Evolutionary conservation across 2,329 filamentous ascomycete species (phyloP).

Genomic region (Emydomyces testavorans): DNA sequence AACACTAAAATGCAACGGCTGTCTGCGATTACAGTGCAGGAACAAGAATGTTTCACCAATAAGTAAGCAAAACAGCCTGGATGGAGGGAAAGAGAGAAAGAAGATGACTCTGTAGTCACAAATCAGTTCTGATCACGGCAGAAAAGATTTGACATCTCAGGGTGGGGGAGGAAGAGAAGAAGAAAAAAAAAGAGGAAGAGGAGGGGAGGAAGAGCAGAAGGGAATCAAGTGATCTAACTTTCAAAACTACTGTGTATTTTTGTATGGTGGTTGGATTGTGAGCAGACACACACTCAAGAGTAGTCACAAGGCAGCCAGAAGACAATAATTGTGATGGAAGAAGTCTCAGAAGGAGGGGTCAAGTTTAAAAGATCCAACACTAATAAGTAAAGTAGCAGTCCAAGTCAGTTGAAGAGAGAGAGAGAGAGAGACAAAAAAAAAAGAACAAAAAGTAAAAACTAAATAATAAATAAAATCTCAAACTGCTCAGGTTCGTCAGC

Average conservation of each 20-base stretch:
- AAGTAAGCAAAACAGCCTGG: slow-evolving; percentile 3
- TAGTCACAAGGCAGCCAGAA: slow-evolving; percentile 4
- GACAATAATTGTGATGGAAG: background rate
- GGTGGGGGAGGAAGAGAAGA: background rate
- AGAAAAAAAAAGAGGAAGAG: background rate
- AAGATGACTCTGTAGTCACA: background rate
- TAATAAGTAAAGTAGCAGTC: slow-evolving; percentile 22
- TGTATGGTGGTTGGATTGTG: background rate
- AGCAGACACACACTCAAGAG: background rate
- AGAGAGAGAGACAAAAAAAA: background rate
- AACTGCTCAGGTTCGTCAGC: background rate
- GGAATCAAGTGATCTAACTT: slow-evolving; percentile 9
- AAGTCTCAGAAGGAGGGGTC: slow-evolving; percentile 5
- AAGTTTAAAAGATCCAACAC: slow-evolving; percentile 29
- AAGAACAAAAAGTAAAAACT: background rate
- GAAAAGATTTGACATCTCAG: no score
- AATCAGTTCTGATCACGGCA: background rate
- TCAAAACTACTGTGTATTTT: background rate
- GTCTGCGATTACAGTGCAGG: background rate
- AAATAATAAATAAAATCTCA: background rate
- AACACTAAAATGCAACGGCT: slow-evolving; percentile 1
- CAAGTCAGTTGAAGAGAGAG: no score
- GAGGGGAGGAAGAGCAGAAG: background rate
- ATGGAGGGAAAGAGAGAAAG: background rate
- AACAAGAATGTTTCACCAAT: slow-evolving; percentile 7